These are phyloP conservation scores for Trichosporon ovoides DNA, from an alignment of 1,284 basidiomycete species.

Conservation along the genomic window DNA sequence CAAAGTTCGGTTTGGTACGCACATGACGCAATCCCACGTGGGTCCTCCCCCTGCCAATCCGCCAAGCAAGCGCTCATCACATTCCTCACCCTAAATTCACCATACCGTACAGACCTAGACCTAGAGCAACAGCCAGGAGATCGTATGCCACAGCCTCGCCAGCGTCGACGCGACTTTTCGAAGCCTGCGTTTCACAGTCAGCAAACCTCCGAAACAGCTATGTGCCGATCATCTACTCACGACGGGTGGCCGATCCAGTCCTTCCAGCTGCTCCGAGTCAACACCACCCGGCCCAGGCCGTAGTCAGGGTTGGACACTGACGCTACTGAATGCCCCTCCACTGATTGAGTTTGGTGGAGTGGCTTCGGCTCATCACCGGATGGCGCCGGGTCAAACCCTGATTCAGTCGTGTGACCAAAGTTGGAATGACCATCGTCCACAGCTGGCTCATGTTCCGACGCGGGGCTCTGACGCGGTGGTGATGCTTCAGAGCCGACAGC, in stretches of 20 bases:
- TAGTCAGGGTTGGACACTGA: not conserved
- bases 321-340: not conserved
- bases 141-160: conserved; percentile 27
- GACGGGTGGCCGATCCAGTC: conserved; percentile 12
- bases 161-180: conserved; percentile 11
- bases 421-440: not conserved
- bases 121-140: conserved; percentile 22
- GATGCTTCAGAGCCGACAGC: not conserved
- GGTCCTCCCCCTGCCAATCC: too few relatives aligned
- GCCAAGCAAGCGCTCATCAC: too few relatives aligned
- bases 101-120: not conserved
- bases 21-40: conserved; percentile 5
- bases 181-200: conserved; percentile 4
- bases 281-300: conserved; percentile 10
- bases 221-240: conserved; percentile 3
- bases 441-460: not conserved
- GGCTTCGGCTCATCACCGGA: not conserved
- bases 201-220: not conserved
- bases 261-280: not conserved
- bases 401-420: not conserved
- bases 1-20: too few relatives aligned
- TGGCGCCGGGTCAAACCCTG: not conserved
- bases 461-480: not conserved
- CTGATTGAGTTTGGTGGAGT: not conserved
- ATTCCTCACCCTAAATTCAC: too few relatives aligned